Base-by-base conservation (phyloP, 805 yeast species). In the Wickerhamomyces canadensis region DNA sequence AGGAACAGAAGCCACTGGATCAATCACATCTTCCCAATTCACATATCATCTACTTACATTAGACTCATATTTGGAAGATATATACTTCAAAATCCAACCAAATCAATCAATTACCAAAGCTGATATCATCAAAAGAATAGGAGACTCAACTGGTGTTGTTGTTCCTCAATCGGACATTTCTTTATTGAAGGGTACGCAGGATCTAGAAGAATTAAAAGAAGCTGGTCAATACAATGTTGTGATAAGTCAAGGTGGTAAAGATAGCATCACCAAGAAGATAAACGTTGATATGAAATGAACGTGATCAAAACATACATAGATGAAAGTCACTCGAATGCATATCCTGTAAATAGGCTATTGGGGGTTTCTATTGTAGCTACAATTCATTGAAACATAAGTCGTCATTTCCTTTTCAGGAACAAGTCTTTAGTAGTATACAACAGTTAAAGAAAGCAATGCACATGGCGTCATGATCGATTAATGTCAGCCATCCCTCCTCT, bases 41-140 rank as follows among this genome's bases (percentile, higher is more conserved):
- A 15, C 37, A n/a, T 53, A 51, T 34, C 51, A 57, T 2, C 35
- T 52, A 42, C 45, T 54, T 29, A 38, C 48, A 18, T 27, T 54
- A 28, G 52, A 52, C 34, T 31, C 44, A 14, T 45, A 44, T 19
- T 26, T 53, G 18, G 47, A 40, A 5, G 27, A 38, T 8, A 28
- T 46, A 2, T 38, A 37, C n/a, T 38, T 44, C 43, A 6, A 38
- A 5, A 21, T 36, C 9, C 15, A 15, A 7, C 27, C 29, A 13
- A 13, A 12, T 6, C 12, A 32, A 10, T 36, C 45, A 27, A 26
- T 48, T 15, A 41, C 49, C 4, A 50, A 43, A 34, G 7, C 19
- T 3, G 38, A 27, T n/a, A 41, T 52, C 12, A 23, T 35, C 6
- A 11, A 39, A 14, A 31, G 40, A 27, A 47, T 53, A 21, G n/a